Percentiles rank a stretch among this genome's conserved stretches.
These are phyloP conservation scores for Fusarium falciforme DNA, from an alignment of 2,329 filamentous ascomycete species.

Conservation along the genomic window DNA sequence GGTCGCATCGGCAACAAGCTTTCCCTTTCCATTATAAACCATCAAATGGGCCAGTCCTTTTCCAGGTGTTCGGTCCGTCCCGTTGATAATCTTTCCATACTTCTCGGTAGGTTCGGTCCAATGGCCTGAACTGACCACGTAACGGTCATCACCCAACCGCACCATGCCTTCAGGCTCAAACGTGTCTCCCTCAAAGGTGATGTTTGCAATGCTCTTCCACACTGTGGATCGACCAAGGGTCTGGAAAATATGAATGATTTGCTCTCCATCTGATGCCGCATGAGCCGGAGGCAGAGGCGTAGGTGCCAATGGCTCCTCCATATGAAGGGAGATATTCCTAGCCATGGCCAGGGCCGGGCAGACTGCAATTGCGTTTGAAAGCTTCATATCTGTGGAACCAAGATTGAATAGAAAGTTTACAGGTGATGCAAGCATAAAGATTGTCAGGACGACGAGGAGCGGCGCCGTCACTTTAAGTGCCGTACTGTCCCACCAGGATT, in stretches of 20 bases:
- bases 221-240: constrained; percentile 52
- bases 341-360: constrained; percentile 32
- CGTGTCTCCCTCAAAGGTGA: constrained; percentile 57
- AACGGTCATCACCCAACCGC: constrained; percentile 55
- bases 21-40: constrained; percentile 56
- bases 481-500: constrained; percentile 23
- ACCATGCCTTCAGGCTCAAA: constrained; percentile 63
- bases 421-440: constrained; percentile 29
- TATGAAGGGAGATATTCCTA: constrained; percentile 50
- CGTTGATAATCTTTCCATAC: constrained; percentile 59
- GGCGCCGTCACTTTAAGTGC: constrained; percentile 30
- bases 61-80: constrained; percentile 60
- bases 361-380: constrained; percentile 27
- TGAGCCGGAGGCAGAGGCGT: constrained; percentile 50
- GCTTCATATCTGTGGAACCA: constrained; percentile 27
- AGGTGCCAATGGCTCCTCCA: constrained; percentile 47
- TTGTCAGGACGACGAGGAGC: constrained; percentile 27
- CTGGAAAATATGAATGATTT: constrained; percentile 52
- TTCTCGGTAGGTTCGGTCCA: constrained; percentile 54
- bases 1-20: constrained; percentile 56
- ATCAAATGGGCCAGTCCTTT: constrained; percentile 58
- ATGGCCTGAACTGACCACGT: constrained; percentile 58
- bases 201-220: constrained; percentile 56
- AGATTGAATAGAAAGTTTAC: constrained; percentile 16
- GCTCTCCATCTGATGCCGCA: constrained; percentile 48